These are phyloP conservation scores for Murraya paniculata DNA, from an alignment of 345 rosid genomes.

Conservation along the genomic window DNA sequence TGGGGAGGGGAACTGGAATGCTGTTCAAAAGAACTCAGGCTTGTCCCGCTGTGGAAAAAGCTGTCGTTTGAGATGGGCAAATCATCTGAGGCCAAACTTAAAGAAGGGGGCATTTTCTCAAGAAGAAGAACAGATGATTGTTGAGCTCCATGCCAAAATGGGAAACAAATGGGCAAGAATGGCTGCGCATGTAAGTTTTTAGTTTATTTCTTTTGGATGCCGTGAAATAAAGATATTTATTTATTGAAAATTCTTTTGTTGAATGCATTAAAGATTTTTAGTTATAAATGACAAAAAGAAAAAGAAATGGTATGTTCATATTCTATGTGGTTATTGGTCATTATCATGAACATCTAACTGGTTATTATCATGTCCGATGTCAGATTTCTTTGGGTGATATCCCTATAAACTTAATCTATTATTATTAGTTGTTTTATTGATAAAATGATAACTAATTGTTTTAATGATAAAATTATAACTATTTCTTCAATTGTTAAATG, in stretches of 20 bases:
- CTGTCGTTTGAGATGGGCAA: constrained; percentile 97
- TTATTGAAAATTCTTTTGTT: neutral
- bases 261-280: neutral
- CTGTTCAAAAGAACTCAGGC: constrained; percentile 87
- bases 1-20: constrained; percentile 97
- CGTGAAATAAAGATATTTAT: neutral
- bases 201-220: constrained; percentile 11
- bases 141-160: constrained; percentile 89
- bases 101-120: constrained; percentile 95
- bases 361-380: neutral
- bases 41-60: constrained; percentile 95
- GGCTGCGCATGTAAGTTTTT: constrained; percentile 85
- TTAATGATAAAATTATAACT: neutral
- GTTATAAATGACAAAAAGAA: neutral
- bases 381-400: neutral
- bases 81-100: constrained; percentile 94
- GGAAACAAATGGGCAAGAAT: constrained; percentile 99
- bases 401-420: neutral
- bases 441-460: neutral
- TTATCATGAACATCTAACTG: neutral
- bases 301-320: neutral
- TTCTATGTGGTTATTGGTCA: neutral
- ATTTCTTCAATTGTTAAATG: neutral
- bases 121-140: constrained; percentile 86
- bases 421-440: neutral